Conservation (phyloP, 2,329 filamentous ascomycete species). For the Phaeosphaeriaceae sp. region DNA sequence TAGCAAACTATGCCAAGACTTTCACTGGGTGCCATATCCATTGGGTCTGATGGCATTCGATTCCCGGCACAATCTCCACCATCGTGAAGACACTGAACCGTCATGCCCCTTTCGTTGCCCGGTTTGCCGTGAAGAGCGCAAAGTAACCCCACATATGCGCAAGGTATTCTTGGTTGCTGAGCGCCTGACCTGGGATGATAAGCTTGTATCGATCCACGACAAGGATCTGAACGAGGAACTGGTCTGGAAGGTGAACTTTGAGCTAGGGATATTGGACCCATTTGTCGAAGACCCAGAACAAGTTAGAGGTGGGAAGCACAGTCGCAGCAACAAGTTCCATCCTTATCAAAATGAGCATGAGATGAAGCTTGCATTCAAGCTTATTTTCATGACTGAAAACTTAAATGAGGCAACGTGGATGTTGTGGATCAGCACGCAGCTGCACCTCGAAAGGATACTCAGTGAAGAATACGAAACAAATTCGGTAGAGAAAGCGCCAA, state of each 20-base stretch:
- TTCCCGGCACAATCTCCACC: conserved; percentile 32
- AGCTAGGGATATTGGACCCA: conserved; percentile 32
- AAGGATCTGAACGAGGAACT: conserved; percentile 32
- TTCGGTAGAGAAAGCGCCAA: not conserved
- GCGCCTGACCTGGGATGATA: conserved; percentile 30
- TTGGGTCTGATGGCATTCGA: conserved; percentile 29
- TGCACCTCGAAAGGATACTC: conserved; percentile 12
- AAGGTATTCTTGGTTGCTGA: conserved; percentile 40
- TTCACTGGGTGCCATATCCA: conserved; percentile 36
- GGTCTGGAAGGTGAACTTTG: conserved; percentile 36
- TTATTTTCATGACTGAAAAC: conserved; percentile 24
- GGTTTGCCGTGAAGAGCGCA: conserved; percentile 15
- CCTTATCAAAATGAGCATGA: conserved; percentile 37
- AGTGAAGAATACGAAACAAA: not conserved
- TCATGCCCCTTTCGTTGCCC: conserved; percentile 22
- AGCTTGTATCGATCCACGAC: conserved; percentile 16
- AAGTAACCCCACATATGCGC: conserved; percentile 27
- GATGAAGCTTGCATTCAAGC: conserved; percentile 27
- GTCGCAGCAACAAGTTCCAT: conserved; percentile 24
- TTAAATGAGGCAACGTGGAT: conserved; percentile 25
- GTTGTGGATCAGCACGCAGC: conserved; percentile 28
- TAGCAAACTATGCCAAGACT: conserved; percentile 26
- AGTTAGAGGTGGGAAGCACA: conserved; percentile 28
- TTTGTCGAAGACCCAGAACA: conserved; percentile 26
- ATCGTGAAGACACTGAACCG: conserved; percentile 5